Percentiles rank a stretch among this genome's conserved stretches.
phyloP scores from a whole-genome alignment of 2,329 filamentous ascomycete genomes.

The Penicillium brevicompactum region DNA sequence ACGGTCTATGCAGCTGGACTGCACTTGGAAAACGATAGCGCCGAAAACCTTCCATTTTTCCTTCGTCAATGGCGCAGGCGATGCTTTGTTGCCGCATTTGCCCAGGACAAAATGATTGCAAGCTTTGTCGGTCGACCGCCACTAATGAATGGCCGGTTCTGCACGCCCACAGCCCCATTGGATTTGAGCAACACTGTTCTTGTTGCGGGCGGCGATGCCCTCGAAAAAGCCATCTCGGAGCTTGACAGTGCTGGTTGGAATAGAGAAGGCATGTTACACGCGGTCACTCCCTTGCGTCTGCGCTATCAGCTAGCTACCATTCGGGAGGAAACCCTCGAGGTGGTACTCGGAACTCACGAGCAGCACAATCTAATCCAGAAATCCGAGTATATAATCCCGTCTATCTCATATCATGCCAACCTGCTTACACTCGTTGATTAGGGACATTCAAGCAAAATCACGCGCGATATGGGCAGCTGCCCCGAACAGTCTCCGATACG shows the following conservation, averaged over 20 bases:
- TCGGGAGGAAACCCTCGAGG: slow-evolving; percentile 35
- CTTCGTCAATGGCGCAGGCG: slow-evolving; percentile 43
- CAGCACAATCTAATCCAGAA: slow-evolving; percentile 27
- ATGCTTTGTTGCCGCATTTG: slow-evolving; percentile 48
- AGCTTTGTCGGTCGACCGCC: slow-evolving; percentile 56
- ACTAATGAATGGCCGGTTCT: slow-evolving; percentile 48
- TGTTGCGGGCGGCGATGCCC: slow-evolving; percentile 26
- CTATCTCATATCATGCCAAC: neutral
- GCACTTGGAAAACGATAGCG: slow-evolving; percentile 44
- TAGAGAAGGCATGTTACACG: slow-evolving; percentile 15
- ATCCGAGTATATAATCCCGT: slow-evolving; percentile 23
- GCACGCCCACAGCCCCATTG: slow-evolving; percentile 40
- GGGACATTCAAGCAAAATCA: slow-evolving; percentile 30
- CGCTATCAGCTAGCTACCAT: slow-evolving; percentile 31
- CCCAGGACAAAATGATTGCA: slow-evolving; percentile 51
- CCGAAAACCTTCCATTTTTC: slow-evolving; percentile 39
- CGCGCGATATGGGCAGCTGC: slow-evolving; percentile 27
- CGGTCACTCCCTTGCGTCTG: slow-evolving; percentile 26
- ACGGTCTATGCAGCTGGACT: slow-evolving; percentile 53
- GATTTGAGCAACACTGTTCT: slow-evolving; percentile 35
- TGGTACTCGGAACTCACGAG: slow-evolving; percentile 30
- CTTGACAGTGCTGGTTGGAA: slow-evolving; percentile 34
- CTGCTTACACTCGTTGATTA: neutral
- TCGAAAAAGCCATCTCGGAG: slow-evolving; percentile 27
- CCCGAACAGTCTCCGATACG: slow-evolving; percentile 31